Conservation (phyloP, 1,284 basidiomycete species). For the Apiotrichum sp. region DNA sequence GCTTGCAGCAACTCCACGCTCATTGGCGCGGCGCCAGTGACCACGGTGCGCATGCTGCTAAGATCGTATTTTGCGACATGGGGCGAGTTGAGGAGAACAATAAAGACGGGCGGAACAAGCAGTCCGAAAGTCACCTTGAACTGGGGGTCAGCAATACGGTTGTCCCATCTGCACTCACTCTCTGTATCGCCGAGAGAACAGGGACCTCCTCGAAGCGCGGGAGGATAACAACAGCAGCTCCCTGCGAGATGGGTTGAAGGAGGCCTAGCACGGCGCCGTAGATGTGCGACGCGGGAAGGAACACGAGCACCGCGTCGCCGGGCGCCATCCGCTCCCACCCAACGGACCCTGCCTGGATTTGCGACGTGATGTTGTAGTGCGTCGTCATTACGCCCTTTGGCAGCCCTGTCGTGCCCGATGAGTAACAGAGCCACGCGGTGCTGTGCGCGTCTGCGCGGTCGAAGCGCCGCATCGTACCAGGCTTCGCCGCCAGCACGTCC, state of each 20-base stretch:
- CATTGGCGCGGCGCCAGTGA: constrained; percentile 78
- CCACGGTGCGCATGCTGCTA: constrained; percentile 56
- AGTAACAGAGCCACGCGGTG: constrained; percentile 54
- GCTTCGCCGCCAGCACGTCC: background rate
- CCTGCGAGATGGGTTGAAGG: constrained; percentile 57
- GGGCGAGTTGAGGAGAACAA: constrained; percentile 50
- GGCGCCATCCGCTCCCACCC: background rate
- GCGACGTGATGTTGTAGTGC: constrained; percentile 57
- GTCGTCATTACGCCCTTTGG: constrained; percentile 54
- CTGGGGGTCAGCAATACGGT: constrained; percentile 15
- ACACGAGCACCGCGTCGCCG: constrained; percentile 33
- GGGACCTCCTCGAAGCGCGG: constrained; percentile 54
- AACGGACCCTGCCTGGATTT: constrained; percentile 12
- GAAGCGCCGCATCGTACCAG: constrained; percentile 7
- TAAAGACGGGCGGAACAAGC: constrained; percentile 78
- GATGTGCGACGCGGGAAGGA: constrained; percentile 17
- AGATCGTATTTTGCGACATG: constrained; percentile 66
- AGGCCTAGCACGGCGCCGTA: constrained; percentile 46
- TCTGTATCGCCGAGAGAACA: constrained; percentile 64
- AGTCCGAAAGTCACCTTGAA: constrained; percentile 60
- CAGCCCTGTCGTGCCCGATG: constrained; percentile 56
- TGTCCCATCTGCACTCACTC: no score
- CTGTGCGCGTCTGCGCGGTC: constrained; percentile 3
- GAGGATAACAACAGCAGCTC: constrained; percentile 61
- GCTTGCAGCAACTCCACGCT: constrained; percentile 45